Evolutionary conservation across 179 eudicot species (phyloP), one percentile per base, ranked within the genome.

Genomic region (Patellifolia procumbens): DNA sequence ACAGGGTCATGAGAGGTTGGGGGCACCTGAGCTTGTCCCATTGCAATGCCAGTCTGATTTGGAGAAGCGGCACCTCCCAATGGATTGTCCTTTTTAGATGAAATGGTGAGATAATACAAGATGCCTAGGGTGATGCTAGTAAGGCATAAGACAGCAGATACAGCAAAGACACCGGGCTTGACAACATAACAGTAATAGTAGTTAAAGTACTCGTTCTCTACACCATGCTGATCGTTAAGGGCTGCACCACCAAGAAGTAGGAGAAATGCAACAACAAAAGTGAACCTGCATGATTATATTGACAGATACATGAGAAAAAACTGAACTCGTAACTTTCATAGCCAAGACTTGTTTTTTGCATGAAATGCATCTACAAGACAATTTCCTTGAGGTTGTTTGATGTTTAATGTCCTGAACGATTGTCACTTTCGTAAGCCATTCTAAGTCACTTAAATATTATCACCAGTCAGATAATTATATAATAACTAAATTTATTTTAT

Each of bases 1-100:
- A 91, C 95, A 0, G 99, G 98, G 59, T 81, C 91, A 55, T 88
- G 88, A 52, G 91, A 49, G 52, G 69, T 74, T 9, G 89, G 87
- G 56, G 97, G 91, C 56, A 89, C 75, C 71, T 91, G 90, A 17
- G 99, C 90, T 26, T 89, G 99, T 69, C 93, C 95, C 98, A 95
- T 91, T 22, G 92, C 97, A 76, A 94, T 90, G 63, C 87, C 89
- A 19, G 79, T 65, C 71, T 89, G 92, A 76, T 74, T 79, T n/a
- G 88, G 83, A 60, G 70, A 74, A 76, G 72, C 56, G 51, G 84
- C 74, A 20, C 62, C 72, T 59, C 55, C 67, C 65, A 75, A 84
- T 11, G 86, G 73, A 78, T 31, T 72, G 67, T 69, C 72, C 84
- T 85, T 90, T 67, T 68, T 78, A 5, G 87, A 72, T 68, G 85